Evolutionary conservation across 2,329 filamentous ascomycete genomes (phyloP).

Genomic region (Beauveria sp.): DNA sequence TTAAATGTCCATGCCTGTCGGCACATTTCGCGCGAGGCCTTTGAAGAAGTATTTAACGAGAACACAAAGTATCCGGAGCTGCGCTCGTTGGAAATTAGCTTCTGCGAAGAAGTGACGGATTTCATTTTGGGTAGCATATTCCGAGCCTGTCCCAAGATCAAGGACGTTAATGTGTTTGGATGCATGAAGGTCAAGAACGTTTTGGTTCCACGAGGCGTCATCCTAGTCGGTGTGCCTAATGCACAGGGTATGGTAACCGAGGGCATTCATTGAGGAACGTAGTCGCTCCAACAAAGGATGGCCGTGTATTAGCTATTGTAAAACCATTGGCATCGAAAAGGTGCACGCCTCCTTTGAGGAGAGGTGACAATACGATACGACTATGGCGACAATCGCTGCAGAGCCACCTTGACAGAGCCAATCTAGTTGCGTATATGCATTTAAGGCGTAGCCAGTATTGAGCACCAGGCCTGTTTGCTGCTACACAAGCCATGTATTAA

Average conservation of each 20-base stretch:
- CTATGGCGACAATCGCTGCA: too few species aligned
- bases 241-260: slow-evolving; percentile 54
- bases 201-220: slow-evolving; percentile 45
- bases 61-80: slow-evolving; percentile 59
- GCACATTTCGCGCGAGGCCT: slow-evolving; percentile 65
- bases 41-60: slow-evolving; percentile 63
- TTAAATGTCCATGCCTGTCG: slow-evolving; percentile 80
- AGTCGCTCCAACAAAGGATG: too few species aligned
- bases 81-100: slow-evolving; percentile 67
- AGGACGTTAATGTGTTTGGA: slow-evolving; percentile 55
- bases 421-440: too few species aligned
- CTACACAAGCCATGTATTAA: too few species aligned
- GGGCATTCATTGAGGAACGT: slow-evolving; percentile 24
- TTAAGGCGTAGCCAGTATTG: too few species aligned
- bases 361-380: too few species aligned
- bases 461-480: too few species aligned
- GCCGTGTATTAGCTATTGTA: too few species aligned
- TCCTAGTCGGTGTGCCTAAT: slow-evolving; percentile 52
- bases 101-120: slow-evolving; percentile 62
- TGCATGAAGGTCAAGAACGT: slow-evolving; percentile 55
- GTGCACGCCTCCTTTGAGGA: too few species aligned
- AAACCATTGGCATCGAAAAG: too few species aligned
- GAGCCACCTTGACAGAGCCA: too few species aligned
- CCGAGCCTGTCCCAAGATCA: slow-evolving; percentile 52
- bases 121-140: slow-evolving; percentile 58